Evolutionary conservation across 495 filamentous ascomycete species (phyloP).

Genomic region (Lophium mytilinum): DNA sequence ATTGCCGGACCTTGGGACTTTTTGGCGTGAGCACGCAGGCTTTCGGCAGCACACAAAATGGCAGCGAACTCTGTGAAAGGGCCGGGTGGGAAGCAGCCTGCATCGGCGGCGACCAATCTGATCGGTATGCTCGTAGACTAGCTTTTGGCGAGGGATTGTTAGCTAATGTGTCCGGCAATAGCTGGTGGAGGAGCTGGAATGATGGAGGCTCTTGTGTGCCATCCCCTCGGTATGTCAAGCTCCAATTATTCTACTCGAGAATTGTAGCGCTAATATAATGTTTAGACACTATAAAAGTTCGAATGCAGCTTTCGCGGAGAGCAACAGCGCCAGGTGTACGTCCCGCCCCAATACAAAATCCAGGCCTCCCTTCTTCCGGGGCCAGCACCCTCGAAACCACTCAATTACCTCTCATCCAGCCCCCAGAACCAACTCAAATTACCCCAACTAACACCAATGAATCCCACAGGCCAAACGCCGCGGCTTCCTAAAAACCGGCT

Average conservation of each 20-base stretch:
- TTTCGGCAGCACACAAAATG: conserved; percentile 43
- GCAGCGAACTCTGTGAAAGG: conserved; percentile 55
- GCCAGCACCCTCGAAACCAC: not conserved
- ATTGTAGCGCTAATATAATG: not conserved
- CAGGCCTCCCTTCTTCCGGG: not conserved
- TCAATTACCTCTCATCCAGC: no score
- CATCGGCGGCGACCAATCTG: conserved; percentile 83
- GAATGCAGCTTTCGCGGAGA: conserved; percentile 94
- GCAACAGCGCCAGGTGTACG: conserved; percentile 71
- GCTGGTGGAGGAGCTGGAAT: conserved; percentile 97
- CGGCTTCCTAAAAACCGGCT: conserved; percentile 80
- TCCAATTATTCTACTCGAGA: not conserved
- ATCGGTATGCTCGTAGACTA: conserved; percentile 55
- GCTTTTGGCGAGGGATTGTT: not conserved
- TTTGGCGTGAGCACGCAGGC: not conserved
- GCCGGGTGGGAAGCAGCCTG: conserved; percentile 64
- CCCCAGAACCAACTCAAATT: not conserved
- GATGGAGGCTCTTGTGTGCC: conserved; percentile 97
- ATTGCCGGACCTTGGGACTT: not conserved
- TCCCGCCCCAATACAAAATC: conserved; percentile 3
- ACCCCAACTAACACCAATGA: not conserved
- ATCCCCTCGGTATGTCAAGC: conserved; percentile 72
- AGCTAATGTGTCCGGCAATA: conserved; percentile 29
- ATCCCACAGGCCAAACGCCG: conserved; percentile 55
- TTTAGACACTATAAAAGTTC: conserved; percentile 92